Percentiles rank a stretch among this genome's conserved stretches.
phyloP scores from a whole-genome alignment of 305 asterid genomes.

The Fraxinus ornus region DNA sequence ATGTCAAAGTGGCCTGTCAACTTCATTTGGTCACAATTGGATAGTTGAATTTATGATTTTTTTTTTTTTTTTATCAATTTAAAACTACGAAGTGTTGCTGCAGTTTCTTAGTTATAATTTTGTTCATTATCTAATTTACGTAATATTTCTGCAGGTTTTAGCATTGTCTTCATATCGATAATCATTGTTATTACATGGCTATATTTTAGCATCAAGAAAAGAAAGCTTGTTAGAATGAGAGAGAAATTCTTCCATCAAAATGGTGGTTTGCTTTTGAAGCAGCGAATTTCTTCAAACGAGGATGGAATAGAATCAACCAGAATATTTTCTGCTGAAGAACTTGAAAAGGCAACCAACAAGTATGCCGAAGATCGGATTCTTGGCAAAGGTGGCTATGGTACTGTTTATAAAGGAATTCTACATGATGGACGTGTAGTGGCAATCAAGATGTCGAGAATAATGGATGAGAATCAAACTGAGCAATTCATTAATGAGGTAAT shows the following conservation, averaged over 20 bases:
- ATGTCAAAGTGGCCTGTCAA: no score
- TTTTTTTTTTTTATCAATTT: no score
- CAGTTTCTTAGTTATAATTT: no score
- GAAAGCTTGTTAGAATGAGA: constrained; percentile 44
- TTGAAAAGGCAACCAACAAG: constrained; percentile 48
- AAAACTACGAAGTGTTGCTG: no score
- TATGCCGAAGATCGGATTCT: constrained; percentile 53
- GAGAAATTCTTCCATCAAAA: constrained; percentile 71
- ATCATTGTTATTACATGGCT: constrained; percentile 45
- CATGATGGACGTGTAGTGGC: constrained; percentile 48
- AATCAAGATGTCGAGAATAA: constrained; percentile 45
- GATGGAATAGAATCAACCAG: constrained; percentile 44
- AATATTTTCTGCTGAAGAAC: constrained; percentile 50
- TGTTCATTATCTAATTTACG: background rate
- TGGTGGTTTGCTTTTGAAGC: constrained; percentile 60
- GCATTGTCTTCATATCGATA: constrained; percentile 51
- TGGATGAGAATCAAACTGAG: constrained; percentile 28
- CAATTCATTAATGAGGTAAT: no score
- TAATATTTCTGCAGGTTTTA: constrained; percentile 39
- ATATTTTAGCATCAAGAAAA: constrained; percentile 52
- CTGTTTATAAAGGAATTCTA: constrained; percentile 57
- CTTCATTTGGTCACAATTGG: no score
- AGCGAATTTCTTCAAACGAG: constrained; percentile 47
- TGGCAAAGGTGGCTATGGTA: constrained; percentile 60
- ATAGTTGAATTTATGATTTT: no score